These are phyloP conservation scores for Vitis cinerea DNA, from an alignment of 164 flowering plant species.

Conservation along the genomic window DNA sequence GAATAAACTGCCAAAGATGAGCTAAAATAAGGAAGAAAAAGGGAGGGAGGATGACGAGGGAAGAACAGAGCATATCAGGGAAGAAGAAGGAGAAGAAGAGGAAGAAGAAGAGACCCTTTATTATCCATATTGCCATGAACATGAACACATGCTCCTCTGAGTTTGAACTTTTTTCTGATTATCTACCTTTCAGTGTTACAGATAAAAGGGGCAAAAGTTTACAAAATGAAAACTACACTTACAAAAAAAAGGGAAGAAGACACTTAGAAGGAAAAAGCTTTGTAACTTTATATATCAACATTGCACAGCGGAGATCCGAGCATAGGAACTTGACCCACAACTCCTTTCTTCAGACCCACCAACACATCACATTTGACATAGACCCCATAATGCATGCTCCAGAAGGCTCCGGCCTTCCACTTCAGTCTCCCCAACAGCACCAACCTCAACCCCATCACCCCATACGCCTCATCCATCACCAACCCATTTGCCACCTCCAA, in stretches of 20 bases:
- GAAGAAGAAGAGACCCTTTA: too few relatives aligned
- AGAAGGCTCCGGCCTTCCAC: slow-evolving; percentile 63
- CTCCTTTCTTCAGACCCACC: slow-evolving; percentile 60
- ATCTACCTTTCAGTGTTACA: not conserved
- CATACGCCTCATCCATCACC: slow-evolving; percentile 53
- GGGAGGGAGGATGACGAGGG: too few relatives aligned
- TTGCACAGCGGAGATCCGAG: slow-evolving; percentile 63
- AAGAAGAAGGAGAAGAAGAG: too few relatives aligned
- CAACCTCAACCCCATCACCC: slow-evolving; percentile 62
- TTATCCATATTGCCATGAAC: too few relatives aligned
- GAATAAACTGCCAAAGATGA: too few relatives aligned
- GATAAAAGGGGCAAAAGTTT: too few relatives aligned
- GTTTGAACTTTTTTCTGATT: not conserved
- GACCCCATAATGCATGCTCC: slow-evolving; percentile 40
- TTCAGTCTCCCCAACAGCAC: slow-evolving; percentile 63
- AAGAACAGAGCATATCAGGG: too few relatives aligned
- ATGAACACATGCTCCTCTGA: too few relatives aligned
- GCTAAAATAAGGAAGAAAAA: too few relatives aligned
- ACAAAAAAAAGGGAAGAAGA: not conserved
- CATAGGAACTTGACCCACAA: slow-evolving; percentile 61
- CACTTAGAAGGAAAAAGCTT: slow-evolving; percentile 6
- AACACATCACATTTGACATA: slow-evolving; percentile 68
- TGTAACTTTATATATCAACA: slow-evolving; percentile 40
- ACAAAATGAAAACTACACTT: not conserved
- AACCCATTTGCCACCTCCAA: slow-evolving; percentile 57